Evolutionary conservation across 371 early-diverging fungal genomes (phyloP).

Genomic region (Mucor circinelloides): DNA sequence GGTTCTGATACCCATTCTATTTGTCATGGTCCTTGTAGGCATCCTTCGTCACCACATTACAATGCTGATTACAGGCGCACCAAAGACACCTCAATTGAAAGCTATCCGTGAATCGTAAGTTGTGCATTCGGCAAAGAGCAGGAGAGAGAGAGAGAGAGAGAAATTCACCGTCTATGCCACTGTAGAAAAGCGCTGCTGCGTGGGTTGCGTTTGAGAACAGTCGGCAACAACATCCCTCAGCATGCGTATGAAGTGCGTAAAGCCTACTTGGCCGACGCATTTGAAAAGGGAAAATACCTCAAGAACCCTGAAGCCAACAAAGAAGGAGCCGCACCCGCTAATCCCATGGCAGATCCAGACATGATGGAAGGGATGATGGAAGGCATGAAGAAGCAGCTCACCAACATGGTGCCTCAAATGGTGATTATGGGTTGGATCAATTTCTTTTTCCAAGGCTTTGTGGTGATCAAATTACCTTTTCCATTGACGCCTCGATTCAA

Average conservation of each 20-base stretch:
- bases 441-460: conserved; percentile 97
- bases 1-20: conserved; percentile 96
- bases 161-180: neutral
- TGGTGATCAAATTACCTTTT: conserved; percentile 94
- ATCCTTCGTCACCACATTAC: conserved; percentile 89
- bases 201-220: conserved; percentile 67
- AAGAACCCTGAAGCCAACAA: conserved; percentile 72
- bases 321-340: conserved; percentile 59
- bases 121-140: neutral
- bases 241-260: conserved; percentile 76
- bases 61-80: conserved; percentile 76
- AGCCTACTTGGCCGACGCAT: conserved; percentile 71
- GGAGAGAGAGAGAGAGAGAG: neutral
- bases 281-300: conserved; percentile 80
- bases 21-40: conserved; percentile 97
- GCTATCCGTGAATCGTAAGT: conserved; percentile 76
- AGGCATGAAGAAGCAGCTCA: conserved; percentile 95
- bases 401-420: conserved; percentile 95
- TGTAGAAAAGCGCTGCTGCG: conserved; percentile 76
- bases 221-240: conserved; percentile 71
- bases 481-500: conserved; percentile 96
- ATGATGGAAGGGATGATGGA: conserved; percentile 97
- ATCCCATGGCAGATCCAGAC: conserved; percentile 91
- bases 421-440: conserved; percentile 98
- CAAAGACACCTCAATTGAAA: conserved; percentile 77